Evolutionary conservation across 208 protist species (phyloP).

Genomic region (Leishmania amazonensis): DNA sequence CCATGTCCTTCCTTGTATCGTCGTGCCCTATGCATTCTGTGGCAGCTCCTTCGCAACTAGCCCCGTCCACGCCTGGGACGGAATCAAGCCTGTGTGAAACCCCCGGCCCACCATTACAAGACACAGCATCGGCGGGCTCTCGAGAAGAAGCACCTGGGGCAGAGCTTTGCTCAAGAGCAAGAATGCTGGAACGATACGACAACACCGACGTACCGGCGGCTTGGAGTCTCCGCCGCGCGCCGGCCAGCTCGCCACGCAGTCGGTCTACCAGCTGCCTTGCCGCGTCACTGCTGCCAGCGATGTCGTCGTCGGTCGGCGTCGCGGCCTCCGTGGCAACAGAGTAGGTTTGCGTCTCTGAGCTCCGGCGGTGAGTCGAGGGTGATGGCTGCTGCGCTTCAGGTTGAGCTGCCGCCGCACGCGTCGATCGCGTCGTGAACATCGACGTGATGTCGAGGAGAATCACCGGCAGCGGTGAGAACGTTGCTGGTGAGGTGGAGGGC

Average conservation of each 20-base stretch:
- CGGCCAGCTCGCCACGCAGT: conserved; percentile 5
- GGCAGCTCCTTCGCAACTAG: neutral
- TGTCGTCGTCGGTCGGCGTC: neutral
- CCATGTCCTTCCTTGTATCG: neutral
- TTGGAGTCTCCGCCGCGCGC: neutral
- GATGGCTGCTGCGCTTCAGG: neutral
- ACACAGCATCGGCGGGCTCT: neutral
- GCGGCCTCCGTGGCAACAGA: neutral
- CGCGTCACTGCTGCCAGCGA: neutral
- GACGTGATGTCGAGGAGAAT: conserved; percentile 62
- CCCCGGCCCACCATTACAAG: neutral
- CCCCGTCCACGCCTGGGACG: neutral
- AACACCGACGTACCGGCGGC: neutral
- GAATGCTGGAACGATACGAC: neutral
- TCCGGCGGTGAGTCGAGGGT: neutral
- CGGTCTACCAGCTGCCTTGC: neutral
- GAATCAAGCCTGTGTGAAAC: neutral
- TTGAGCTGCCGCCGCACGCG: neutral
- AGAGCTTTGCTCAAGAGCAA: neutral
- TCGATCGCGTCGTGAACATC: conserved; percentile 26
- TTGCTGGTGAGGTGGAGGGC: neutral
- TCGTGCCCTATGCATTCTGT: neutral
- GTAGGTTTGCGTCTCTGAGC: conserved; percentile 5
- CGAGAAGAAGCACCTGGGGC: neutral
- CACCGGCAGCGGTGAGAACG: conserved; percentile 24